Evolutionary conservation across 306 rosid genomes (phyloP).

Genomic region (Trichosanthes cucumerina): DNA sequence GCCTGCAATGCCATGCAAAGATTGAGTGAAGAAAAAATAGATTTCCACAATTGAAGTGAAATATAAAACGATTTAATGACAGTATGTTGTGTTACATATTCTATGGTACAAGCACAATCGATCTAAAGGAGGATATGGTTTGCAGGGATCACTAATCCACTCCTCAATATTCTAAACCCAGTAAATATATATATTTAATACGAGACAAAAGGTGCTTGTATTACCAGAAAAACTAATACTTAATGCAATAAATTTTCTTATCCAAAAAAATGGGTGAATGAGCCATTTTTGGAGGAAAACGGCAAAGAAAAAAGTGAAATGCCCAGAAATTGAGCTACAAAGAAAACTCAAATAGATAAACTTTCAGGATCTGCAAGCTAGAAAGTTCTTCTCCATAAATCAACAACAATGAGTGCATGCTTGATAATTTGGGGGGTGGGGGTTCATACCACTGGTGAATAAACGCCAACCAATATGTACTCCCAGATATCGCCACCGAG

Average conservation of each 20-base stretch:
- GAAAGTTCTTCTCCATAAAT: not conserved
- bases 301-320: not conserved
- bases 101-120: not conserved
- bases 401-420: not conserved
- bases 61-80: not conserved
- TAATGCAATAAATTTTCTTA: not conserved
- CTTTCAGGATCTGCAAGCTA: not conserved
- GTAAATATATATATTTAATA: too few species aligned
- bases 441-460: slow-evolving; percentile 75
- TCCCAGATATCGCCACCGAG: slow-evolving; percentile 77
- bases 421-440: not conserved
- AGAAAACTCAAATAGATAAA: not conserved
- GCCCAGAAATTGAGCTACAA: not conserved
- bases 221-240: not conserved
- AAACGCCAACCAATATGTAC: slow-evolving; percentile 51
- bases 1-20: slow-evolving; percentile 57
- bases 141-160: not conserved
- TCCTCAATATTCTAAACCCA: not conserved
- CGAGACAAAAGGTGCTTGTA: not conserved
- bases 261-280: not conserved
- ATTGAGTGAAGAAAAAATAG: slow-evolving; percentile 9
- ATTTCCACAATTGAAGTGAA: not conserved
- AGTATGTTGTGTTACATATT: not conserved
- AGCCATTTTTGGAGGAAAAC: not conserved
- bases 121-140: not conserved